A percentile compares a stretch with the other conserved stretches of the same genome.
Evolutionary conservation across 768 basidiomycete species (phyloP).

Genomic region (Epithele typhae): DNA sequence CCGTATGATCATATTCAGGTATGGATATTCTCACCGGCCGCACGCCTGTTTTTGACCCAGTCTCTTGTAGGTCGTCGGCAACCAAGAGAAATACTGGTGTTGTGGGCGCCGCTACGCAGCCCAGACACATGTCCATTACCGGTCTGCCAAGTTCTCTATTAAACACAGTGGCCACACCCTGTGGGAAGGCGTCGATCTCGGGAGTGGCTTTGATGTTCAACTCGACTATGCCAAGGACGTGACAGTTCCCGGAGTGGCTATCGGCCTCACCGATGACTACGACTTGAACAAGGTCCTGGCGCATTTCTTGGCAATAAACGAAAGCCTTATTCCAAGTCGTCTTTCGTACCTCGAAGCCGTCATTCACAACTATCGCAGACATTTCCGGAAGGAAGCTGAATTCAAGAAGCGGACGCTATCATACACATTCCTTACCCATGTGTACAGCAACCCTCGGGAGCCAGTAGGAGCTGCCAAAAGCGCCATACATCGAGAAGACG

Average conservation of each 20-base stretch:
- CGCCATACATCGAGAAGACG: constrained; percentile 45
- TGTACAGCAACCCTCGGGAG: constrained; percentile 55
- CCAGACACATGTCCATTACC: constrained; percentile 41
- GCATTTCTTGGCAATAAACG: constrained; percentile 57
- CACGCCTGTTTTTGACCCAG: too few relatives aligned
- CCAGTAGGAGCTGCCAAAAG: constrained; percentile 40
- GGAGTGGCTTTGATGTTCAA: constrained; percentile 64
- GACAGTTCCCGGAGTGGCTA: constrained; percentile 41
- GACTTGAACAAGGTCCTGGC: constrained; percentile 60
- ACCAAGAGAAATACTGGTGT: constrained; percentile 40
- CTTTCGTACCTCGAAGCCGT: constrained; percentile 41
- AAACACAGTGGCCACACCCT: constrained; percentile 47
- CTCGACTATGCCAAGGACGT: constrained; percentile 54
- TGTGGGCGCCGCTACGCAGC: constrained; percentile 46
- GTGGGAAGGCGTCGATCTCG: constrained; percentile 53
- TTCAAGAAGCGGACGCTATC: constrained; percentile 52
- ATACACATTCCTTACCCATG: constrained; percentile 56
- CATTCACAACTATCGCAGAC: constrained; percentile 48
- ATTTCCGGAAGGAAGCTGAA: constrained; percentile 43
- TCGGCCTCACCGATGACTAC: constrained; percentile 65
- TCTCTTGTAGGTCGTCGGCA: constrained; percentile 41
- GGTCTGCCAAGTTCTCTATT: constrained; percentile 45
- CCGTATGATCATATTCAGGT: constrained; percentile 60
- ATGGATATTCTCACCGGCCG: neutral
- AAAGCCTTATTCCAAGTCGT: constrained; percentile 40